These are phyloP conservation scores for Nicotiana sylvestris DNA, from an alignment of 257 asterid species.

Conservation along the genomic window DNA sequence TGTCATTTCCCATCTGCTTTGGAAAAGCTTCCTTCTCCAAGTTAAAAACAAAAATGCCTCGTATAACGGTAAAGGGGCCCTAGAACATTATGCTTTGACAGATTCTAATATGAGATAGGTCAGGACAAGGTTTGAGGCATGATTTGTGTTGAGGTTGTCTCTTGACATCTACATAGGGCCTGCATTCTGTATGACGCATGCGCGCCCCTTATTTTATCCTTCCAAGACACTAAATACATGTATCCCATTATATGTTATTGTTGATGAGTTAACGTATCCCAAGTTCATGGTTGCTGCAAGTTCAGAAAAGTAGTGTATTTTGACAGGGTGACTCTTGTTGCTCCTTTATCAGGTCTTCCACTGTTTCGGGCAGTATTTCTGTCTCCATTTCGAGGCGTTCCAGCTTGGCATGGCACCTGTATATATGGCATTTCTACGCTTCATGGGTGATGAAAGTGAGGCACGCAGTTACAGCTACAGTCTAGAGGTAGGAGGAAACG, in stretches of 20 bases:
- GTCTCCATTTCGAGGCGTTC: constrained; percentile 81
- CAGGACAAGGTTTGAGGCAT: not conserved
- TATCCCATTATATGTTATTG: not conserved
- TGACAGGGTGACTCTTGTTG: not conserved
- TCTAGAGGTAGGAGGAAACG: constrained; percentile 74
- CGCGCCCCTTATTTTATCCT: not conserved
- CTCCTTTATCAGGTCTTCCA: constrained; percentile 51
- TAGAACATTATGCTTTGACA: not conserved
- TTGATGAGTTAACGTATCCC: not conserved
- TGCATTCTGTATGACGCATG: not conserved
- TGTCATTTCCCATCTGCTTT: not conserved
- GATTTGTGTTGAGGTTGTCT: not conserved
- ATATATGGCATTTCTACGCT: constrained; percentile 79
- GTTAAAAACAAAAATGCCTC: not conserved
- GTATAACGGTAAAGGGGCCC: not conserved
- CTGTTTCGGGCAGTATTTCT: constrained; percentile 73
- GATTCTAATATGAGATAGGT: not conserved
- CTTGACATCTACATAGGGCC: not conserved
- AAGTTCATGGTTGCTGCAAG: not conserved
- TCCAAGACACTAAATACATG: not conserved
- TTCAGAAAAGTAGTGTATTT: not conserved
- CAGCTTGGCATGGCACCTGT: constrained; percentile 77
- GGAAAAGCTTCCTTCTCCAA: not conserved
- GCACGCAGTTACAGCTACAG: constrained; percentile 77
- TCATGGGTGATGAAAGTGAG: constrained; percentile 74